These are phyloP conservation scores for Anthracocystis setariae DNA, from an alignment of 1,284 basidiomycete genomes.

Conservation along the genomic window DNA sequence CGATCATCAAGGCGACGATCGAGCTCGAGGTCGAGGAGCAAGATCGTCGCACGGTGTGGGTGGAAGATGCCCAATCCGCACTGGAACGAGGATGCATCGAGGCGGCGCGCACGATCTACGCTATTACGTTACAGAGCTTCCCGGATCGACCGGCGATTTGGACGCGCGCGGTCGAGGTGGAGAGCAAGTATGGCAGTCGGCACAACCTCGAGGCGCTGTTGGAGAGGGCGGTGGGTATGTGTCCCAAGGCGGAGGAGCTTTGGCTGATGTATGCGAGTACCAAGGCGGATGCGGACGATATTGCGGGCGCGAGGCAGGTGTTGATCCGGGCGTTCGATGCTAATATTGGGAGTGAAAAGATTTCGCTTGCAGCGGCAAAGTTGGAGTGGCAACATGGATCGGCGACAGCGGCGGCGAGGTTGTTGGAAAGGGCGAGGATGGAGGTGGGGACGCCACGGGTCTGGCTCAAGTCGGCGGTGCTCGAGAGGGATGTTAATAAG, in stretches of 20 bases:
- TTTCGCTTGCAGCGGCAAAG: slow-evolving; percentile 96
- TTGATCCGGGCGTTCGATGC: slow-evolving; percentile 90
- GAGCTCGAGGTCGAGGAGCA: slow-evolving; percentile 94
- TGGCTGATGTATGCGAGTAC: slow-evolving; percentile 98
- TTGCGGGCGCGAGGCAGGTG: slow-evolving; percentile 84
- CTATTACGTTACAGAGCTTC: slow-evolving; percentile 89
- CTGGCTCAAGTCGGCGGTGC: slow-evolving; percentile 97
- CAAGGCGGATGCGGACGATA: slow-evolving; percentile 83
- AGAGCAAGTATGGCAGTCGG: slow-evolving; percentile 85
- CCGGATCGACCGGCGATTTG: slow-evolving; percentile 85
- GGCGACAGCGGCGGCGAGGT: slow-evolving; percentile 81
- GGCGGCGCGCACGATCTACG: slow-evolving; percentile 85
- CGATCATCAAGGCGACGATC: slow-evolving; percentile 94
- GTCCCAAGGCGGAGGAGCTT: slow-evolving; percentile 91
- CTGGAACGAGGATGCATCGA: slow-evolving; percentile 80
- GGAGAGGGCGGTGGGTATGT: slow-evolving; percentile 82
- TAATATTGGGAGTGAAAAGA: slow-evolving; percentile 94
- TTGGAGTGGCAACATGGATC: slow-evolving; percentile 94
- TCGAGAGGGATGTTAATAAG: slow-evolving; percentile 67
- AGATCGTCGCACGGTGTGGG: slow-evolving; percentile 87
- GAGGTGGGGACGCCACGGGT: slow-evolving; percentile 91
- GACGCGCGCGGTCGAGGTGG: slow-evolving; percentile 88
- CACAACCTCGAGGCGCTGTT: slow-evolving; percentile 85
- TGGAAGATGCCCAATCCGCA: slow-evolving; percentile 86
- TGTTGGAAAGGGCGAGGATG: slow-evolving; percentile 85